These are phyloP conservation scores for Colletotrichum karsti DNA, from an alignment of 2,329 filamentous ascomycete genomes.

Conservation along the genomic window DNA sequence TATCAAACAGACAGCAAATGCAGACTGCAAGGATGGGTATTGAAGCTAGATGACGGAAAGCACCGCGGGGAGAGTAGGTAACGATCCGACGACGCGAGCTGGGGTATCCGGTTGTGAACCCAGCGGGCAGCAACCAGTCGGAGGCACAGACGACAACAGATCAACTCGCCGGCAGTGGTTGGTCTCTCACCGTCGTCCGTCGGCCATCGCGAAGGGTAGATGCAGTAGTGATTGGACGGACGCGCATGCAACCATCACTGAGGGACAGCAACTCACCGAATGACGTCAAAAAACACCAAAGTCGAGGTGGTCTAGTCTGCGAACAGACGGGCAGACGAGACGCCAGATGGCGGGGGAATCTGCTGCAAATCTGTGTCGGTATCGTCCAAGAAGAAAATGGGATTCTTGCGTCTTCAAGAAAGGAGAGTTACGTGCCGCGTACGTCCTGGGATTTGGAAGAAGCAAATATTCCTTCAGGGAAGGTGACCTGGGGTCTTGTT, in stretches of 20 bases:
- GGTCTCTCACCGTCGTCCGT: slow-evolving; percentile 16
- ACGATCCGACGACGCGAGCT: neutral
- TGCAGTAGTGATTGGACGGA: slow-evolving; percentile 12
- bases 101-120: neutral
- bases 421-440: neutral
- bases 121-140: slow-evolving; percentile 11
- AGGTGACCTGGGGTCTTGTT: slow-evolving; percentile 4
- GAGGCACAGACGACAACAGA: neutral
- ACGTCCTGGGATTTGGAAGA: neutral
- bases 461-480: slow-evolving; percentile 13
- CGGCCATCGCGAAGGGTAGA: neutral
- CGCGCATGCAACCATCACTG: neutral
- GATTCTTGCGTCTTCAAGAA: neutral
- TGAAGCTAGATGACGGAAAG: slow-evolving; percentile 22
- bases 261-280: slow-evolving; percentile 18
- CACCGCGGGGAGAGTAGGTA: slow-evolving; percentile 1
- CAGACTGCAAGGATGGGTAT: slow-evolving; percentile 4
- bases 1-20: too few species aligned
- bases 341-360: neutral
- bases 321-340: slow-evolving; percentile 2
- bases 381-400: neutral
- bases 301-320: neutral
- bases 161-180: neutral
- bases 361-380: neutral
- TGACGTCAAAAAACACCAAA: slow-evolving; percentile 25